These are phyloP conservation scores for Schizochytrium sp. DNA, from an alignment of 108 stramenopile species.

Conservation along the genomic window DNA sequence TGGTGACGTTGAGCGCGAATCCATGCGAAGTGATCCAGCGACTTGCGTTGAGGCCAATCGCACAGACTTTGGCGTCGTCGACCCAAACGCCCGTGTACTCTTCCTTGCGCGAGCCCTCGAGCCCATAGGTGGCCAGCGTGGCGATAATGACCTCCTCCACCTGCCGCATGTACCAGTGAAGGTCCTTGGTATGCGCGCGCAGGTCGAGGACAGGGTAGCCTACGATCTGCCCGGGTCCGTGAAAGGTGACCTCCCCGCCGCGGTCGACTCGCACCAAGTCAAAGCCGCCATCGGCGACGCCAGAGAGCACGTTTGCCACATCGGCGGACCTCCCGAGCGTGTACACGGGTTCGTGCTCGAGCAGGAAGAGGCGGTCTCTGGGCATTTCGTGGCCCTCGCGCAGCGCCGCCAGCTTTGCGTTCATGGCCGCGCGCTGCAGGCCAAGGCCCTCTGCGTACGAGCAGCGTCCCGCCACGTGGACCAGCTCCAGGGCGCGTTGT, in stretches of 20 bases:
- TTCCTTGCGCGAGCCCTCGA: slow-evolving; percentile 42
- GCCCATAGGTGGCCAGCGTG: slow-evolving; percentile 52
- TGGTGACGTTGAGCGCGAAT: slow-evolving; percentile 78
- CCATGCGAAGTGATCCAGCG: slow-evolving; percentile 96
- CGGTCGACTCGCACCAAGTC: slow-evolving; percentile 63
- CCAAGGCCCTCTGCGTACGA: neutral
- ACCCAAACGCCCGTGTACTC: slow-evolving; percentile 81
- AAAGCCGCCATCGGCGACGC: neutral
- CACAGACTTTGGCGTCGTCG: slow-evolving; percentile 66
- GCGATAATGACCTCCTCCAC: slow-evolving; percentile 75
- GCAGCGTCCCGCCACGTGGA: neutral
- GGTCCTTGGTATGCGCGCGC: slow-evolving; percentile 72
- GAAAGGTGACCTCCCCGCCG: slow-evolving; percentile 94
- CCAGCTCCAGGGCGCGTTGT: neutral
- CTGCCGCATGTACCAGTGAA: slow-evolving; percentile 91
- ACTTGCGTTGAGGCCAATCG: slow-evolving; percentile 74
- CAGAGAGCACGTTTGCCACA: slow-evolving; percentile 30
- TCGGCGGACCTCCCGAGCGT: slow-evolving; percentile 85
- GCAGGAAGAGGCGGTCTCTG: slow-evolving; percentile 55
- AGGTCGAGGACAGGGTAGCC: slow-evolving; percentile 88
- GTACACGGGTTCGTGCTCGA: slow-evolving; percentile 91
- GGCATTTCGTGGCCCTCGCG: neutral
- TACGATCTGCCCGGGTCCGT: slow-evolving; percentile 91
- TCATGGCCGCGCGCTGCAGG: neutral
- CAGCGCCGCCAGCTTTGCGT: neutral